phyloP scores from a whole-genome alignment of 2,329 filamentous ascomycete genomes.

The Aspergillus luchuensis region DNA sequence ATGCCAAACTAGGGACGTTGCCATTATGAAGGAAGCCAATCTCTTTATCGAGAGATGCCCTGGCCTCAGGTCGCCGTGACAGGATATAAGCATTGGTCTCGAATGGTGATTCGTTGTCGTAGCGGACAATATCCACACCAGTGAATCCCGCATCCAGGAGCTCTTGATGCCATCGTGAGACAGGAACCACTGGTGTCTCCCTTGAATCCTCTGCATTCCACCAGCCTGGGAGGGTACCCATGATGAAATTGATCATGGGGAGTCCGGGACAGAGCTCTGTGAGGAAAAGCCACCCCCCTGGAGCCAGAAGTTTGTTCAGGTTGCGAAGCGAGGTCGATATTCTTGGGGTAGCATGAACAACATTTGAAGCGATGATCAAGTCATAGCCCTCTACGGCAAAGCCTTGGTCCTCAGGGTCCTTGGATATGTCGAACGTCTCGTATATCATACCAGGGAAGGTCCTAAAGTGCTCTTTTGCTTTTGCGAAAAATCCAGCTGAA shows the following conservation, averaged over 20 bases:
- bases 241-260: slow-evolving; percentile 2
- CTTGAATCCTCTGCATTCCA: slow-evolving; percentile 34
- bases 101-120: slow-evolving; percentile 7
- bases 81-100: no score
- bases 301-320: slow-evolving; percentile 32
- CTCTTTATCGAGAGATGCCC: background rate
- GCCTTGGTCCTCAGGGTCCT: slow-evolving; percentile 32
- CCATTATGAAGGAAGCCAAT: background rate
- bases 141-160: slow-evolving; percentile 24
- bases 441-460: slow-evolving; percentile 31
- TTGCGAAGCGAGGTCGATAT: slow-evolving; percentile 15
- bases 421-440: slow-evolving; percentile 33
- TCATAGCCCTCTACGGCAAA: slow-evolving; percentile 34
- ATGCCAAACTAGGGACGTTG: background rate
- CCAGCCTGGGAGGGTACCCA: slow-evolving; percentile 43
- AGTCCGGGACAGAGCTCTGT: slow-evolving; percentile 40
- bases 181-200: slow-evolving; percentile 22
- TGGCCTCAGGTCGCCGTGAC: no score
- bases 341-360: slow-evolving; percentile 25
- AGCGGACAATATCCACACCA: slow-evolving; percentile 13
- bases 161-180: slow-evolving; percentile 22
- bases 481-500: slow-evolving; percentile 31
- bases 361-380: slow-evolving; percentile 39
- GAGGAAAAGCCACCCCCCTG: slow-evolving; percentile 51
- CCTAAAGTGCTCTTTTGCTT: slow-evolving; percentile 27